These are phyloP conservation scores for Crucihimalaya himalaica DNA, from an alignment of 345 rosid species.

Conservation along the genomic window DNA sequence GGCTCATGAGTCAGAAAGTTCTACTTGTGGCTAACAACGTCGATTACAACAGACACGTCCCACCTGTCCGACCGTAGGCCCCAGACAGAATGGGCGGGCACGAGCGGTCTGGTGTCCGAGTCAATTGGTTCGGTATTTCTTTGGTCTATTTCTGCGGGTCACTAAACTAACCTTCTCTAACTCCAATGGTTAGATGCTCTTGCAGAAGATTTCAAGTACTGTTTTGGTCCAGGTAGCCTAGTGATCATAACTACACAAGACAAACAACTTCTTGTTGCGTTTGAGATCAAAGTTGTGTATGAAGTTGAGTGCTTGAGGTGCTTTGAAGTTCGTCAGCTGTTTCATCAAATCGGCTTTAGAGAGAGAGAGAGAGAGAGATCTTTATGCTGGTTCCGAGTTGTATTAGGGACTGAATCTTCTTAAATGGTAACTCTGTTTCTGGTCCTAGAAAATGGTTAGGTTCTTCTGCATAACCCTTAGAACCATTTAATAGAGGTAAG, in stretches of 20 bases:
- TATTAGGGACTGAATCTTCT: conserved; percentile 24
- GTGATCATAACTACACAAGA: conserved; percentile 31
- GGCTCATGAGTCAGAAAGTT: conserved; percentile 20
- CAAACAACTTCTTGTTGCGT: conserved; percentile 18
- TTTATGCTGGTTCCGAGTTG: background rate
- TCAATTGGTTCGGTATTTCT: too few relatives aligned
- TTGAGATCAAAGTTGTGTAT: conserved; percentile 8
- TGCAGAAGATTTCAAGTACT: conserved; percentile 12
- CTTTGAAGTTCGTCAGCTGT: conserved; percentile 28
- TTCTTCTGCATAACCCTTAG: background rate
- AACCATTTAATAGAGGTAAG: conserved; percentile 2
- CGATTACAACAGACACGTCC: too few relatives aligned
- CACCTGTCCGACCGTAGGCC: too few relatives aligned
- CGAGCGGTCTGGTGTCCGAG: too few relatives aligned
- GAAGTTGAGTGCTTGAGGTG: conserved; percentile 19
- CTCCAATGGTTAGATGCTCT: conserved; percentile 14
- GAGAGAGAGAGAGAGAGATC: conserved; percentile 23
- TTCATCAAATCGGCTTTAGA: conserved; percentile 21
- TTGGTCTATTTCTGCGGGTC: too few relatives aligned
- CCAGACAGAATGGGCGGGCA: too few relatives aligned
- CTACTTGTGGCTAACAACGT: conserved; percentile 27
- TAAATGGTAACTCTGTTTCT: conserved; percentile 22
- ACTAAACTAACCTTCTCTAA: too few relatives aligned
- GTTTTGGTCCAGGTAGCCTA: conserved; percentile 28
- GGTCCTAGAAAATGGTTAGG: background rate